A percentile compares a stretch with the other conserved stretches of the same genome.
Evolutionary conservation across 2,329 filamentous ascomycete species (phyloP).

Genomic region (Epicoccum nigrum): DNA sequence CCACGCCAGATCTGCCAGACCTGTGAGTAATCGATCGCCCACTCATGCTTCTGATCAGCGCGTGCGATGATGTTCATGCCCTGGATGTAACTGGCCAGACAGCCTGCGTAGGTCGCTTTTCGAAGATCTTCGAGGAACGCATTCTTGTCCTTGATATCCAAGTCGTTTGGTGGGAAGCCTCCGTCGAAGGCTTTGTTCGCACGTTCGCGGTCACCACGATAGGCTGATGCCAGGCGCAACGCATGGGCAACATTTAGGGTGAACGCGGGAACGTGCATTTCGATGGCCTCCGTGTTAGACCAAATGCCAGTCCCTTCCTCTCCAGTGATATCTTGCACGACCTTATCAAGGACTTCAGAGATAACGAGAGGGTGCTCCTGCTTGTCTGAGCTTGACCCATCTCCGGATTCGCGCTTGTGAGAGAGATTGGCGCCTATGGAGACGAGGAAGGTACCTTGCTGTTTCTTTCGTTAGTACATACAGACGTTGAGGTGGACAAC

Average conservation of each 20-base stretch:
- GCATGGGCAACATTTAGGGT: constrained; percentile 69
- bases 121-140: constrained; percentile 64
- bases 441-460: constrained; percentile 65
- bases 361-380: constrained; percentile 57
- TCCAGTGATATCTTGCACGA: constrained; percentile 71
- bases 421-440: constrained; percentile 68
- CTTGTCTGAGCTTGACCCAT: constrained; percentile 27
- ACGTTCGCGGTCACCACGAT: constrained; percentile 61
- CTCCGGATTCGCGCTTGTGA: constrained; percentile 52
- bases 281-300: constrained; percentile 67
- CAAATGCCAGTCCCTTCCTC: constrained; percentile 72
- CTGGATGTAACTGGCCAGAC: constrained; percentile 68
- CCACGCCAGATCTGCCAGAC: constrained; percentile 69
- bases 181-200: constrained; percentile 56
- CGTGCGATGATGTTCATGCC: constrained; percentile 68
- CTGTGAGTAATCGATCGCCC: constrained; percentile 61
- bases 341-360: constrained; percentile 69
- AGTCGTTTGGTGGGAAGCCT: constrained; percentile 48
- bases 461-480: constrained; percentile 3
- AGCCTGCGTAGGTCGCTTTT: constrained; percentile 66
- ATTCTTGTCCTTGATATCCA: constrained; percentile 43
- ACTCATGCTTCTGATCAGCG: constrained; percentile 63
- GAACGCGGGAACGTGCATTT: constrained; percentile 67
- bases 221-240: constrained; percentile 67
- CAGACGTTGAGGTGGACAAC: not conserved